These are phyloP conservation scores for Mortierella antarctica DNA, from an alignment of 192 early-diverging fungal genomes.

Conservation along the genomic window DNA sequence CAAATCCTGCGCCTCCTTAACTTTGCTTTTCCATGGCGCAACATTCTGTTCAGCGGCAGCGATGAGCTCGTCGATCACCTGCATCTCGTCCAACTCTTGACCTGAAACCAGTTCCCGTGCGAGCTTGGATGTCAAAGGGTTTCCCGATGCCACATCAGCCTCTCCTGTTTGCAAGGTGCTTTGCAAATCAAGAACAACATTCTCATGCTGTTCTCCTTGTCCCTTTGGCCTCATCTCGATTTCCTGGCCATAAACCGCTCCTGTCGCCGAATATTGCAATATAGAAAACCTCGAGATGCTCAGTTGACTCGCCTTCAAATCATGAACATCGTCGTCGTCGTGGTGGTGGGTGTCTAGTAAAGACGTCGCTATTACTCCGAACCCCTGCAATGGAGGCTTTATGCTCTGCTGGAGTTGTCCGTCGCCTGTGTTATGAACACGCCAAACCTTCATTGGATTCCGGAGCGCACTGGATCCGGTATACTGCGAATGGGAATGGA, in stretches of 20 bases:
- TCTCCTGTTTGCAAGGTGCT: not conserved
- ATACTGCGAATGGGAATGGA: constrained; percentile 41
- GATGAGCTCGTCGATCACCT: constrained; percentile 8
- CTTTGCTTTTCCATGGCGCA: constrained; percentile 15
- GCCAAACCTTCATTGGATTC: constrained; percentile 7
- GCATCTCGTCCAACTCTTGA: not conserved
- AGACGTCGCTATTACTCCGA: constrained; percentile 9
- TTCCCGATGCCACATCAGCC: not conserved
- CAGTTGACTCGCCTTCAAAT: not conserved
- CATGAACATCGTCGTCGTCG: not conserved
- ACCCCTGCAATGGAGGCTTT: constrained; percentile 23
- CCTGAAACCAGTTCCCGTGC: constrained; percentile 2
- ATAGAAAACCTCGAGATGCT: constrained; percentile 20
- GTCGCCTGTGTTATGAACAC: not conserved
- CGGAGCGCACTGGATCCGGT: constrained; percentile 28
- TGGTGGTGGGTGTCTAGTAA: not conserved
- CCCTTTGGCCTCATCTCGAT: constrained; percentile 12
- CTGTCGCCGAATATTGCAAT: constrained; percentile 29
- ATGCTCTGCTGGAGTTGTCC: constrained; percentile 2
- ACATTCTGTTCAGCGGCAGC: constrained; percentile 7
- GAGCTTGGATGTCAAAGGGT: not conserved
- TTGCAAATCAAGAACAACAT: not conserved
- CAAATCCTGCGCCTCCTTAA: constrained; percentile 4
- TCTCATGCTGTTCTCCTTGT: not conserved
- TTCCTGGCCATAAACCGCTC: constrained; percentile 36